phyloP scores from a whole-genome alignment of 305 asterid genomes.

The Caryopteris hybrid region DNA sequence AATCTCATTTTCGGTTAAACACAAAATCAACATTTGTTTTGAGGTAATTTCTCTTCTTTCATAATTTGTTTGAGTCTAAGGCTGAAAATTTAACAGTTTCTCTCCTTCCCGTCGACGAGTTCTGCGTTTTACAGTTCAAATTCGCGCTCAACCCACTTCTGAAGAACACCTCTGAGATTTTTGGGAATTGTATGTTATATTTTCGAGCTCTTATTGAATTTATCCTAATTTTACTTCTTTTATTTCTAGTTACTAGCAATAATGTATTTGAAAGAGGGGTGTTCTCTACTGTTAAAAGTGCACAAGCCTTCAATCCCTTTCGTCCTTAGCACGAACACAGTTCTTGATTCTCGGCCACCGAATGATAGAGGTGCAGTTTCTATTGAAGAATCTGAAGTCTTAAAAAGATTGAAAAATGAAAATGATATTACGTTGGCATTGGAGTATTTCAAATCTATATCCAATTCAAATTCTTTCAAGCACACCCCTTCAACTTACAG shows the following conservation, averaged over 20 bases:
- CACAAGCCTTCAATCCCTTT: constrained; percentile 59
- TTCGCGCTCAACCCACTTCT: background rate
- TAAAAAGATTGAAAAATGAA: constrained; percentile 49
- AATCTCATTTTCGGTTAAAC: too few species aligned
- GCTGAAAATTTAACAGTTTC: background rate
- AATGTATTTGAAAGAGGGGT: constrained; percentile 71
- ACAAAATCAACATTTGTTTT: too few species aligned
- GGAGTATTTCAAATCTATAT: constrained; percentile 57
- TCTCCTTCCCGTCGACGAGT: background rate
- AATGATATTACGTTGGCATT: constrained; percentile 42
- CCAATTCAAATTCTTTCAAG: constrained; percentile 57
- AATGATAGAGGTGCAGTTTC: constrained; percentile 23
- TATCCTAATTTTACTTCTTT: background rate
- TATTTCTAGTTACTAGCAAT: background rate
- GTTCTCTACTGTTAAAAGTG: constrained; percentile 57
- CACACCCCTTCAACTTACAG: constrained; percentile 74
- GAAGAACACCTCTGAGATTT: background rate
- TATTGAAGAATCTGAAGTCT: constrained; percentile 57
- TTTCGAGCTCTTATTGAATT: background rate
- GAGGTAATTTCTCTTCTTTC: too few species aligned
- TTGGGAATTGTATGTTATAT: background rate
- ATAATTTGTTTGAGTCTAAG: too few species aligned
- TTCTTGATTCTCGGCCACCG: too few species aligned
- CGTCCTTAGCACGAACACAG: constrained; percentile 47
- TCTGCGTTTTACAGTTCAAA: background rate